These are phyloP conservation scores for Ganoderma sp. DNA, from an alignment of 1,284 basidiomycete genomes.

Conservation along the genomic window DNA sequence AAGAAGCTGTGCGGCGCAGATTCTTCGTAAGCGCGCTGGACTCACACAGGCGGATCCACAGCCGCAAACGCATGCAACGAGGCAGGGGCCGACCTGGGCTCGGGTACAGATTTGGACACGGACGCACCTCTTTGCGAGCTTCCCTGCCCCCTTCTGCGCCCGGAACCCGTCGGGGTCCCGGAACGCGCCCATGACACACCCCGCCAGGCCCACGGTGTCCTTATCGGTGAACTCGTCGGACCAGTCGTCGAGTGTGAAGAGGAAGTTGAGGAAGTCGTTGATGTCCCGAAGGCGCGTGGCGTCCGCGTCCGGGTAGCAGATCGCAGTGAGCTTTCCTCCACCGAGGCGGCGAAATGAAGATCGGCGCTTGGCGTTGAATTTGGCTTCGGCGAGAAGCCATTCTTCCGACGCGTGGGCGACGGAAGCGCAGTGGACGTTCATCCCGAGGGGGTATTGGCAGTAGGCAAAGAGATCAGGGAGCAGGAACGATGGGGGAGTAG, in stretches of 20 bases:
- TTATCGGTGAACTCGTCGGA: constrained; percentile 34
- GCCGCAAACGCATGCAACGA: not conserved
- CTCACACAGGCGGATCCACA: constrained; percentile 9
- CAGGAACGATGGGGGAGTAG: constrained; percentile 26
- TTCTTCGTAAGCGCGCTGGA: constrained; percentile 12
- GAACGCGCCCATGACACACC: constrained; percentile 36
- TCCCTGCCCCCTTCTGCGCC: constrained; percentile 34
- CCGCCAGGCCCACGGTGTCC: constrained; percentile 27
- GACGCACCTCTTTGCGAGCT: constrained; percentile 33
- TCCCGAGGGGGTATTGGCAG: constrained; percentile 34
- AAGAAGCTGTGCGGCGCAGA: constrained; percentile 21
- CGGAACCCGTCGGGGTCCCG: constrained; percentile 31
- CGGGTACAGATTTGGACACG: too few relatives aligned
- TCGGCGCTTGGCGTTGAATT: constrained; percentile 30
- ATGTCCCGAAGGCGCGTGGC: constrained; percentile 34
- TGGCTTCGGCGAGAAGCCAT: constrained; percentile 33
- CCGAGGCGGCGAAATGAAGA: constrained; percentile 34
- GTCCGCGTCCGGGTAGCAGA: constrained; percentile 38
- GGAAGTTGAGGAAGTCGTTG: constrained; percentile 38
- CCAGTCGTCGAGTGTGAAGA: constrained; percentile 36
- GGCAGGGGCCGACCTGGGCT: not conserved
- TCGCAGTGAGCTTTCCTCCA: constrained; percentile 37
- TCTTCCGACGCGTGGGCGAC: constrained; percentile 35
- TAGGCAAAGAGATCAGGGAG: constrained; percentile 39
- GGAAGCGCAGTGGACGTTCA: constrained; percentile 29